Base-by-base conservation (phyloP, 2,329 filamentous ascomycete species). In the Mycosphaerella sp. region DNA sequence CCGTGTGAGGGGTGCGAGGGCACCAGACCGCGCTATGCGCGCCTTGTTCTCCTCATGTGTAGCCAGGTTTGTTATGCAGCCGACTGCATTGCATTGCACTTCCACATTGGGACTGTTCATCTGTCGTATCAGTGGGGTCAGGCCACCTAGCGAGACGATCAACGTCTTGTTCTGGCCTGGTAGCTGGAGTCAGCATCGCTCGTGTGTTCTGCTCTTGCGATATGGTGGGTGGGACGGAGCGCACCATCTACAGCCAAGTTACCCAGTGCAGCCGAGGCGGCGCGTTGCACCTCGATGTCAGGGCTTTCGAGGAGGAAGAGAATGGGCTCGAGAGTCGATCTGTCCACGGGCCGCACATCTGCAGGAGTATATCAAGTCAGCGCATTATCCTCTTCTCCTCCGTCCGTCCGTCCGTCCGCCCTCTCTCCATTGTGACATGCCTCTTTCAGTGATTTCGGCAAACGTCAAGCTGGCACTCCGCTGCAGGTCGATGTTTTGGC, bases 31-130 rank as follows among this genome's bases (percentile, higher is more conserved):
- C 63, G 93, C 93, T 71, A 98, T 98, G 76, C 95, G 96, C 55
- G 93, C 91, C 76, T 98, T 98, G 76, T 98, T 98, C 65, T 97
- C 93, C 74, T 98, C 93, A 68, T 98, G 93, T 2, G 93, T 98
- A 51, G 93, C 93, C 53, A 98, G 76, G 69, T 98, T 98, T 44
- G 93, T 98, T 71, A 98, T 98, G 76, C 93, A 98, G 48, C 93
- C 93, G 57, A 98, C 93, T 42, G 93, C 93, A 72, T 98, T 98
- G 78, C 93, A 98, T 74, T 98, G 93, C 26, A 98, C 93, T 71
- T 98, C 93, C 63, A 98, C 93, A 66, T 98, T 98, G 45, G 86
- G 82, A 53, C 92, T 97, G 75, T 95, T 89, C 93, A 98, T 98
- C 74, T 98, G 93, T 62, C 89, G 86, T 73, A 97, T 98, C 56